These are phyloP conservation scores for Ephemerocybe angulata DNA, from an alignment of 768 basidiomycete genomes.

Conservation along the genomic window DNA sequence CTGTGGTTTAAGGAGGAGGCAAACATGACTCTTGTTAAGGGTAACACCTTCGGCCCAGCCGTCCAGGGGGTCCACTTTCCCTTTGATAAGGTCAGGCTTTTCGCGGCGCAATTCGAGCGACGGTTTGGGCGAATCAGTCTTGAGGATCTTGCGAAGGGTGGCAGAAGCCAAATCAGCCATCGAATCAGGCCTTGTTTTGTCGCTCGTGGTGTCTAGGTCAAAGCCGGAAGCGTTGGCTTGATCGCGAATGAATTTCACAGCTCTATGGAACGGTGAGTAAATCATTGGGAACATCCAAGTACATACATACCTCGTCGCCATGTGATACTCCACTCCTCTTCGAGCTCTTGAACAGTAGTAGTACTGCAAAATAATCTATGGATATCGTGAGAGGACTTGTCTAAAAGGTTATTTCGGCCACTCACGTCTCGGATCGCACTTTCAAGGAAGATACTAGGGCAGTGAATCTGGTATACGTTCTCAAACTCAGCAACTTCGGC, in stretches of 20 bases:
- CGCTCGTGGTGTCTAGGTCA: conserved; percentile 21
- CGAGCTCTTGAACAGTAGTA: conserved; percentile 78
- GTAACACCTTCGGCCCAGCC: conserved; percentile 75
- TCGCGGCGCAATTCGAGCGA: conserved; percentile 37
- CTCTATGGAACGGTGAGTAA: conserved; percentile 37
- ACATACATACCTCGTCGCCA: conserved; percentile 70
- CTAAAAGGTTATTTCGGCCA: conserved; percentile 6
- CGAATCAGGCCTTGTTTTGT: conserved; percentile 28
- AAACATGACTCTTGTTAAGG: conserved; percentile 69
- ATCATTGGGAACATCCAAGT: background rate
- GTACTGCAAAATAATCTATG: conserved; percentile 81
- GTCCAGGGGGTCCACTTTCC: conserved; percentile 52
- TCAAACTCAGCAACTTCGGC: conserved; percentile 80
- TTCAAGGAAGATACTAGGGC: conserved; percentile 75
- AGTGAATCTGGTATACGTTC: conserved; percentile 89
- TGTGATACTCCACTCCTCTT: conserved; percentile 80
- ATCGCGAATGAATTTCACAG: conserved; percentile 84
- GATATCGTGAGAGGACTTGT: conserved; percentile 12
- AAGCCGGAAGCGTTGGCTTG: conserved; percentile 56
- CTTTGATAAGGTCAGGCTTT: conserved; percentile 25
- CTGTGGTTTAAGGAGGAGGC: conserved; percentile 88
- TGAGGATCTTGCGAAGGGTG: conserved; percentile 62
- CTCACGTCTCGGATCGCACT: conserved; percentile 76
- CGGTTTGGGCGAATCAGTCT: conserved; percentile 47
- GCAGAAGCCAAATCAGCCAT: conserved; percentile 64